Evolutionary conservation across 1,284 basidiomycete species (phyloP), one percentile per base, ranked within the genome.

Genomic region (Phellopilus nigrolimitatus): DNA sequence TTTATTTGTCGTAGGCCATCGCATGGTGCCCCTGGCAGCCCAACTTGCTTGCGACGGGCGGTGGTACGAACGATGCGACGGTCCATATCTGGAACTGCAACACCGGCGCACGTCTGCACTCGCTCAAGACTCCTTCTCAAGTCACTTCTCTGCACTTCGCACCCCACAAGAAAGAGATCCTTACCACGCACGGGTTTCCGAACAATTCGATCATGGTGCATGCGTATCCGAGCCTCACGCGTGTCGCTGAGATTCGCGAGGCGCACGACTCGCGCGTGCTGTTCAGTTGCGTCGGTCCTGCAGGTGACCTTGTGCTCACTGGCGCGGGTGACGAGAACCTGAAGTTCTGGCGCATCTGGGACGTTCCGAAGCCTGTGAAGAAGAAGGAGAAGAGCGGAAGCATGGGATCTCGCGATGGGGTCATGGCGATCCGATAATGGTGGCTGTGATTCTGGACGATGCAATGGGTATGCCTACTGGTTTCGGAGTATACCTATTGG

Each of bases 21-120:
- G 91, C 93, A 0, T 99, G 97, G 93, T 97, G 92, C 59, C 93
- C 95, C 0, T 98, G 95, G 94, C 91, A 95, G 70, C 81, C 88
- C 0, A 88, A 88, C 7, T 75, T 99, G 6, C 80, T 99, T 42
- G 95, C 95, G 0, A 87, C 89, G 0, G 97, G 97, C 0, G 97
- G 97, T 1, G 97, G 97, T 0, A 95, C 93, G 0, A 89, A 89
- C 56, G 95, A 99, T 64, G 90, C 92, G 34, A 91, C 87, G 21
- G 91, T 98, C 60, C 91, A 98, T 64, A 78, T 97, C 56, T 97
- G 94, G 93, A 91, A 91, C 59, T 85, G 82, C 45, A 91, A 87
- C 10, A 95, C 92, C 0, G 91, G 91, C 4, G 91, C 92, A 3
- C 82, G 92, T 10, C 72, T 95, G 28, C 88, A 94, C 60, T 86